Evolutionary conservation across 1,139 yeast genomes (phyloP), one percentile per base, ranked within the genome.

Genomic region (Barnettozyma hawaiiensis): DNA sequence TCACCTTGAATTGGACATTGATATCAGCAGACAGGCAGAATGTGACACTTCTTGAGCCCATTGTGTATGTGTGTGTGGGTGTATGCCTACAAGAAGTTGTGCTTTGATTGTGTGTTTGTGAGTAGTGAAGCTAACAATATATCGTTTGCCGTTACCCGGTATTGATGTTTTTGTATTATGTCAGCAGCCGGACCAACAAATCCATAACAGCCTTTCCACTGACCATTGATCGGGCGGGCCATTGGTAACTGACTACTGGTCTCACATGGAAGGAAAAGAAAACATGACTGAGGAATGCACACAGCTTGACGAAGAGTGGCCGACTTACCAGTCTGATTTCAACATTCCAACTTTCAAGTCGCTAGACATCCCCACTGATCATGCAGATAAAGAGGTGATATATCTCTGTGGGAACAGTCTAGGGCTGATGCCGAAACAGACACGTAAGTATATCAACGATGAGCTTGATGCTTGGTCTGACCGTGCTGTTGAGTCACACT

Each of bases 401-500:
- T 78, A 90, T 59, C 69, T 90, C 42, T 86, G 96, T 63, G 97
- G 97, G 6, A 89, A 90, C 64, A 87, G 96, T 8, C 73, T 90
- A 8, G 97, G 97, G 0, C 66, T 90, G 46, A 85, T 87, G 94
- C 97, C 97, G 0, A 67, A 65, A 41, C 57, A 67, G 4, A 81
- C 89, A 0, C 68, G 76, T 23, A 52, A 54, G 2, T 85, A 87
- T 18, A 68, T 90, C 12, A 64, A 64, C 38, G 70, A 67, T 31
- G 97, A 90, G 62, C 66, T 90, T 35, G 75, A 78, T 48, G 95
- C 94, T 0, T 90, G 97, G 97, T 68, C 75, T 24, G 69, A 63
- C 31, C 69, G 89, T 37, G 97, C 81, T 0, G 97, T 90, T 4
- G 89, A 85, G 48, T 76, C 94, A 0, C 97, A 90, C 60, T 86